Evolutionary conservation across 148 eudicot genomes (phyloP), one percentile per base, ranked within the genome.

Genomic region (Cornus controversa): DNA sequence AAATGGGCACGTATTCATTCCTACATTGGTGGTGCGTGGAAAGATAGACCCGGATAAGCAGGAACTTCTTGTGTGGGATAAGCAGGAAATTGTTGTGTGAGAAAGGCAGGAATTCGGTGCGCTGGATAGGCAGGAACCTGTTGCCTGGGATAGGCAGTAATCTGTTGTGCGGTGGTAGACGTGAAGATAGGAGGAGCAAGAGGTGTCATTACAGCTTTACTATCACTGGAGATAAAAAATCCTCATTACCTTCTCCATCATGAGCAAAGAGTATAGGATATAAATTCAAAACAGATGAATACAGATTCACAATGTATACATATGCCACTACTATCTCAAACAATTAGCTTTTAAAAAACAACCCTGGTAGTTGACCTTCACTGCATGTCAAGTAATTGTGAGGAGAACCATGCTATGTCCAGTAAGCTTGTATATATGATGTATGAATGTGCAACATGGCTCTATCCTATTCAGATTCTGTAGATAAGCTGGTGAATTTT

Each of bases 11-110:
- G 24, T 65, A 15, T 62, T 11, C 28, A 23, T 1, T 69, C 70
- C 83, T 84, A 81, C 68, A 81, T 13, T 37, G 68, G 87, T 20
- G 85, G 87, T 66, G 83, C 83, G 50, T 75, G 85, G 71, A 64
- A 81, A 27, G 87, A 29, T 65, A 60, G 77, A 15, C 83, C 80
- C 22, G 81, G 83, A 70, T 76, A 81, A 24, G 81, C 74, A 37
- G 84, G 77, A 58, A 40, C 45, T 37, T 37, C 42, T 40, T 40
- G 45, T 40, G 45, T 40, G 5, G 45, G 45, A 40, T 40, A 40
- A 40, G 45, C 45, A 3, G 10, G 10, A 40, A 6, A 40, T 6
- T 40, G 45, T 40, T 40, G 45, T 9, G 10, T 74, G 26, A 73
- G 73, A 53, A 77, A 82, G 25, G n/a, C 60, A 37, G 77, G 71